A percentile compares a stretch with the other conserved stretches of the same genome.
Evolutionary conservation across 352 stramenopile genomes (phyloP).

Genomic region (Phytophthora idaei): DNA sequence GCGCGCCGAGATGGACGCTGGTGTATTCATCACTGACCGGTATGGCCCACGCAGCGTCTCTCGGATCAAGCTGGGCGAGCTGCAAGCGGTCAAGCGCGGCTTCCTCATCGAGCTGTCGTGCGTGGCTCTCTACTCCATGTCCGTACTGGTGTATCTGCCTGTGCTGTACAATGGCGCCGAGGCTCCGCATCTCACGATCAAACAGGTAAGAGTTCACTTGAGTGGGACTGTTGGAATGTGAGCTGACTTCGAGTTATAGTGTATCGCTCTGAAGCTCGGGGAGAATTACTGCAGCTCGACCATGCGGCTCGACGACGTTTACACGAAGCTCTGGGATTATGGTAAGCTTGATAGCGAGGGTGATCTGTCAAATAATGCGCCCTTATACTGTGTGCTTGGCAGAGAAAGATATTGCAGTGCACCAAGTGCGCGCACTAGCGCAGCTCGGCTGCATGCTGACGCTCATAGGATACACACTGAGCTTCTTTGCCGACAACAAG

Average conservation of each 20-base stretch:
- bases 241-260: conserved; percentile 34
- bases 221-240: not conserved
- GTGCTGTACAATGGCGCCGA: conserved; percentile 49
- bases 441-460: conserved; percentile 63
- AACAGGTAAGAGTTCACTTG: conserved; percentile 23
- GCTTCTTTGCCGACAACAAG: conserved; percentile 63
- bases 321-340: conserved; percentile 69
- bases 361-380: not conserved
- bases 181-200: conserved; percentile 44
- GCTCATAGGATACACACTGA: conserved; percentile 60
- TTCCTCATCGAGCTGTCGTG: conserved; percentile 60
- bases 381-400: not conserved
- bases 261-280: conserved; percentile 42
- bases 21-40: conserved; percentile 63
- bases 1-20: conserved; percentile 57
- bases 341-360: conserved; percentile 25
- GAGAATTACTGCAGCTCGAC: conserved; percentile 61
- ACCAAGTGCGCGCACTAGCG: conserved; percentile 63
- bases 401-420: conserved; percentile 54
- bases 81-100: conserved; percentile 50
- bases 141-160: conserved; percentile 59
- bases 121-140: conserved; percentile 52
- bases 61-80: conserved; percentile 46
- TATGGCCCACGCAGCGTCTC: conserved; percentile 54
- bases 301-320: conserved; percentile 46